Base-by-base conservation (phyloP, 2,329 filamentous ascomycete species). In the Metarhizium humberi region DNA sequence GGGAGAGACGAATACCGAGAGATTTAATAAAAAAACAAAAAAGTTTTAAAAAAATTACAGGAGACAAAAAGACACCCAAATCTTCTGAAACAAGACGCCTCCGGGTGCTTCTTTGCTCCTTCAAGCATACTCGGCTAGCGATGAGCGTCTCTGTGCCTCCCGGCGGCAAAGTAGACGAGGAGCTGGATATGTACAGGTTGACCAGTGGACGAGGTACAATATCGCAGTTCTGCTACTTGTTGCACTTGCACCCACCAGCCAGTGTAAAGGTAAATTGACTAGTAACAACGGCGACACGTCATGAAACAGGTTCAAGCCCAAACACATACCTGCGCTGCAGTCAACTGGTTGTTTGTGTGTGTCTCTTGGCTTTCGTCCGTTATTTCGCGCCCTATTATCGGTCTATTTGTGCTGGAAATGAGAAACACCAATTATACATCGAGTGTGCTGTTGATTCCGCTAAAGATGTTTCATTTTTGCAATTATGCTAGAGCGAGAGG, bases 11-110 rank as follows among this genome's bases (percentile, higher is more conserved):
- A 29, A 30, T 20, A 40, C 16, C 13, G 13, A 36, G n/a, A 43
- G 36, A 50, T 4, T 14, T 6, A 45, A 11, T 16, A 52, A 36
- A 50, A 6, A 45, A 45, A 48, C n/a, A 32, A 36, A 52, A 43
- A 46, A 60, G 60, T 57, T 63, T 61, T 60, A 61, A 64, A 60
- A 45, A 45, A 45, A 45, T 60, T 64, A 61, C 61, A 59, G 60
- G 52, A 58, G 60, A 58, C 61, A 61, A 59, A 42, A 47, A 45
- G 6, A 45, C 16, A 11, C 16, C 20, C 45, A 25, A 14, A n/a
- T 48, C 20, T 32, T 10, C 25, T 14, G 13, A 29, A 48, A 48
- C 20, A 11, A 48, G 45, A 48, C 45, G 45, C 45, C 25, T 11
- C 25, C 45, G 7, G 11, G 25, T 6, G 11, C 45, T 32, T 48